Percentiles rank a stretch among this genome's conserved stretches.
phyloP scores from a whole-genome alignment of 1,284 basidiomycete species.

The Limonomyces culmigenus region DNA sequence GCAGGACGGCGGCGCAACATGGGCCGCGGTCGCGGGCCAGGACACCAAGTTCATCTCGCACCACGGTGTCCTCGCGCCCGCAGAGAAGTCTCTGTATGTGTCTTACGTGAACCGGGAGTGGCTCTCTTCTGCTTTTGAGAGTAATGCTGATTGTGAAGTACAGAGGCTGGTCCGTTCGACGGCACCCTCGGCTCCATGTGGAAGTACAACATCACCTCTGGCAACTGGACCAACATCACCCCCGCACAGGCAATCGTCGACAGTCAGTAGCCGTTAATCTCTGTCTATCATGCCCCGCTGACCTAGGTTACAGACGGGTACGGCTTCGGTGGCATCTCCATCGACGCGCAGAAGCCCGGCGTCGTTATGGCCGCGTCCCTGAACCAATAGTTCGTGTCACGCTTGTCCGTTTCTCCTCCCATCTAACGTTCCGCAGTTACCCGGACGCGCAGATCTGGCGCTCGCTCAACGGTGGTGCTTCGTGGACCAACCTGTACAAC shows the following conservation, averaged over 20 bases:
- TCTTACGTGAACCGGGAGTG: conserved; percentile 26
- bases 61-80: conserved; percentile 42
- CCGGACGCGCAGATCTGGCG: conserved; percentile 55
- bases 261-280: no score
- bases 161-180: conserved; percentile 30
- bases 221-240: conserved; percentile 26
- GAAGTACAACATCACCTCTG: conserved; percentile 34
- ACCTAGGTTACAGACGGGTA: conserved; percentile 22
- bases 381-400: conserved; percentile 21
- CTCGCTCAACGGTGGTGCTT: conserved; percentile 32
- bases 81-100: conserved; percentile 38
- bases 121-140: not conserved
- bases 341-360: conserved; percentile 41
- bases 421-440: conserved; percentile 11
- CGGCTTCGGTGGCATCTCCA: conserved; percentile 38
- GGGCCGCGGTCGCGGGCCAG: conserved; percentile 38
- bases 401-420: not conserved
- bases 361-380: conserved; percentile 52
- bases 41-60: conserved; percentile 43
- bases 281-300: no score
- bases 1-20: conserved; percentile 36
- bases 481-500: conserved; percentile 40
- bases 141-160: not conserved
- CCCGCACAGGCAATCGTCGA: conserved; percentile 17
- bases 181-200: conserved; percentile 28